A percentile compares a stretch with the other conserved stretches of the same genome.
These are phyloP conservation scores for Agapanthus africanus DNA, from an alignment of 106 monocot species.

Conservation along the genomic window DNA sequence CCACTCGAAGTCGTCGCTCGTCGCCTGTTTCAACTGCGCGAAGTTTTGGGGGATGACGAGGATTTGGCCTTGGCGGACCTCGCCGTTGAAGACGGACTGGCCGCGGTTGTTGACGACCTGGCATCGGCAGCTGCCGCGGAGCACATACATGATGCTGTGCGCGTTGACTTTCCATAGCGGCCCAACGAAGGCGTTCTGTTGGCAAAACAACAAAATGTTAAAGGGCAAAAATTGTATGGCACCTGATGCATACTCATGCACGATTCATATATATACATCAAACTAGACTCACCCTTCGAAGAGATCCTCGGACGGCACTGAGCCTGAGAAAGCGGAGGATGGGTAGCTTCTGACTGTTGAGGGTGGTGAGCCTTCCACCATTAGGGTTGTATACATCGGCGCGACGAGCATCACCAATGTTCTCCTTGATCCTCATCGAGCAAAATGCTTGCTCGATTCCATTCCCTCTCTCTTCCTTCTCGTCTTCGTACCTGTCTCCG, in stretches of 20 bases:
- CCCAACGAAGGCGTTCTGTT: not conserved
- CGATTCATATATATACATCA: not conserved
- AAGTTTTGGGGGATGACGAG: conserved; percentile 22
- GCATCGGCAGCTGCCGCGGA: conserved; percentile 10
- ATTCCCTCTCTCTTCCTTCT: conserved; percentile 6
- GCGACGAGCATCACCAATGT: conserved; percentile 33
- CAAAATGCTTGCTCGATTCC: conserved; percentile 50
- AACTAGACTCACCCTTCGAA: not conserved
- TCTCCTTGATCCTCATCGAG: conserved; percentile 29
- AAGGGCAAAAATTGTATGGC: no score
- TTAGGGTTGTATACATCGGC: conserved; percentile 35
- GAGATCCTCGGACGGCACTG: conserved; percentile 24
- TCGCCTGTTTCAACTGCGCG: conserved; percentile 8
- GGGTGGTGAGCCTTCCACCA: conserved; percentile 25
- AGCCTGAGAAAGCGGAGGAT: conserved; percentile 33
- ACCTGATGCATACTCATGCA: not conserved
- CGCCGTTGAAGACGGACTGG: conserved; percentile 8
- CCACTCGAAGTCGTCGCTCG: conserved; percentile 25
- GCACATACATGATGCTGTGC: conserved; percentile 23
- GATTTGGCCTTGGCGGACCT: conserved; percentile 17
- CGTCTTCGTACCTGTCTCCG: not conserved
- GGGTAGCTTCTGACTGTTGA: conserved; percentile 48
- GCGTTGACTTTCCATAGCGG: conserved; percentile 25
- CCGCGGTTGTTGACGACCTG: conserved; percentile 20
- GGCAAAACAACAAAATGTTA: not conserved